Conservation (phyloP, 345 rosid genomes). For the Aquilaria yunnanensis region DNA sequence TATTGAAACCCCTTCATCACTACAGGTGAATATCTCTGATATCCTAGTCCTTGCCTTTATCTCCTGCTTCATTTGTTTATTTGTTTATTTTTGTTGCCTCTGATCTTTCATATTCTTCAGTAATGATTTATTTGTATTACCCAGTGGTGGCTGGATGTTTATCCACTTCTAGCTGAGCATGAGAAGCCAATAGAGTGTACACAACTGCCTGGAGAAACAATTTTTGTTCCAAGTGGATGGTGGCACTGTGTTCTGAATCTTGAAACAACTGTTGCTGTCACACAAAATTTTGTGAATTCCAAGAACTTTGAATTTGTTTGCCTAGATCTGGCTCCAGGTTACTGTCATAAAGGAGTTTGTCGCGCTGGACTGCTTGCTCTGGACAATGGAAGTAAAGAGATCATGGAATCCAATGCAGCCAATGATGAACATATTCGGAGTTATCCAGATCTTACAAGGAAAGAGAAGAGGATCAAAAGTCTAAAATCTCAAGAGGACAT, state of each 20-base stretch:
- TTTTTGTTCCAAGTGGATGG: slow-evolving; percentile 98
- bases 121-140: slow-evolving; percentile 9
- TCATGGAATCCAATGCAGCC: slow-evolving; percentile 24
- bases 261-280: slow-evolving; percentile 87
- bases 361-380: slow-evolving; percentile 93
- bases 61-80: slow-evolving; percentile 8
- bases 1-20: slow-evolving; percentile 81
- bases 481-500: slow-evolving; percentile 22
- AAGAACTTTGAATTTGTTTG: slow-evolving; percentile 85
- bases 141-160: slow-evolving; percentile 98
- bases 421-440: slow-evolving; percentile 31
- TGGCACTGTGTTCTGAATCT: slow-evolving; percentile 96
- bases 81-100: neutral
- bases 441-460: slow-evolving; percentile 61
- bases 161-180: slow-evolving; percentile 85
- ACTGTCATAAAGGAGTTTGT: slow-evolving; percentile 86
- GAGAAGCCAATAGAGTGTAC: slow-evolving; percentile 95
- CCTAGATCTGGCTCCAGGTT: slow-evolving; percentile 96
- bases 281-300: slow-evolving; percentile 85
- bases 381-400: slow-evolving; percentile 40
- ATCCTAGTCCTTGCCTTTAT: slow-evolving; percentile 9
- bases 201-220: slow-evolving; percentile 86
- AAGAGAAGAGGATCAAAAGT: slow-evolving; percentile 63
- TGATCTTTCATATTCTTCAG: slow-evolving; percentile 4
- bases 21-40: slow-evolving; percentile 53